These are phyloP conservation scores for Ceriops tagal DNA, from an alignment of 345 rosid genomes.

Conservation along the genomic window DNA sequence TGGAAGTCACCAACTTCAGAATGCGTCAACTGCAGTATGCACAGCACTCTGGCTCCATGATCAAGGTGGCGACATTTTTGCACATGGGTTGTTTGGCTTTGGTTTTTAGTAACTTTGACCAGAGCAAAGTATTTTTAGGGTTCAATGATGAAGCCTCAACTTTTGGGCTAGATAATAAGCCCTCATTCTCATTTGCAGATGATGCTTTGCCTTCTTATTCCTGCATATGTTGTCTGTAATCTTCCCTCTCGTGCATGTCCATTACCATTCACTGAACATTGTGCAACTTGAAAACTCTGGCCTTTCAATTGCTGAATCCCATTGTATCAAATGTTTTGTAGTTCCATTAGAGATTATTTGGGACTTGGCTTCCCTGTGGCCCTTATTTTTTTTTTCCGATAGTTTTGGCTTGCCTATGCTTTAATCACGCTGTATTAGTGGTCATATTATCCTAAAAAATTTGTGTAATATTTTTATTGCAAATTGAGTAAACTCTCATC, in stretches of 20 bases:
- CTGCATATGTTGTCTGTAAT: too few relatives aligned
- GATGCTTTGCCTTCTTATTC: neutral
- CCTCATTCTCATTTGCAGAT: neutral
- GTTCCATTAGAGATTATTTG: neutral
- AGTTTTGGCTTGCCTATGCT: neutral
- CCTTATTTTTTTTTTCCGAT: too few relatives aligned
- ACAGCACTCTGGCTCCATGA: conserved; percentile 63
- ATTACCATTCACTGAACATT: too few relatives aligned
- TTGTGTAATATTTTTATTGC: neutral
- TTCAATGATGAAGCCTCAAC: too few relatives aligned
- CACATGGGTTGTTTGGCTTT: conserved; percentile 4
- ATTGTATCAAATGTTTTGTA: neutral
- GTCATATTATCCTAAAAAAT: neutral
- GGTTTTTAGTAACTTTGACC: neutral
- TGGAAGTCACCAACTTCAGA: conserved; percentile 88
- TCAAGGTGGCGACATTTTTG: conserved; percentile 45
- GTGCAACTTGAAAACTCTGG: too few relatives aligned
- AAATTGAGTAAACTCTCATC: neutral
- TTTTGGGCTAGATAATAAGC: too few relatives aligned
- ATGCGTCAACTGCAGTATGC: conserved; percentile 77
- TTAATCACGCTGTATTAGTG: neutral
- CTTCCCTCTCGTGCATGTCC: too few relatives aligned
- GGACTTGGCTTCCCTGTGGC: too few relatives aligned
- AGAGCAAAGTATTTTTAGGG: neutral
- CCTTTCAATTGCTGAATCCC: too few relatives aligned